Conservation (phyloP, 345 rosid genomes). For the Raphanus sativus region DNA sequence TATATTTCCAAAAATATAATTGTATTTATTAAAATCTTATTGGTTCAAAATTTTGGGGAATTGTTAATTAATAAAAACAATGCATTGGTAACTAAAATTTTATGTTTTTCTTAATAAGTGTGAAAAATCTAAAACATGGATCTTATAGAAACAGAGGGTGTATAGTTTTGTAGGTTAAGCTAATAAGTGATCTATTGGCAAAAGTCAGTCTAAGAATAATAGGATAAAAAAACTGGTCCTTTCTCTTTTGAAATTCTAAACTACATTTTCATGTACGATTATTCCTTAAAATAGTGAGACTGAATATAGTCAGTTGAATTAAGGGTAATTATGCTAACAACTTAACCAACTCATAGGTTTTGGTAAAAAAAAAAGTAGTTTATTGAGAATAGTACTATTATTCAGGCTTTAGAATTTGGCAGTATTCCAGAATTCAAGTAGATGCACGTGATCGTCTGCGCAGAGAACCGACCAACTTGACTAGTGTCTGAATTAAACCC, state of each 20-base stretch:
- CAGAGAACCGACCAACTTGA: constrained; percentile 36
- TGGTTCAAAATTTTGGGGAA: too few relatives aligned
- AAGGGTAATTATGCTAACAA: neutral
- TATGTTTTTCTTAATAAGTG: too few relatives aligned
- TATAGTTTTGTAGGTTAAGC: constrained; percentile 3
- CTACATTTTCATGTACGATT: neutral
- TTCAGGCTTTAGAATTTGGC: constrained; percentile 19
- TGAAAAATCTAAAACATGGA: too few relatives aligned
- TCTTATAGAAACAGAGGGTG: too few relatives aligned
- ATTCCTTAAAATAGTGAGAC: neutral
- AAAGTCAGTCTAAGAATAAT: neutral
- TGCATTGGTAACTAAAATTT: too few relatives aligned
- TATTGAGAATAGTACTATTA: constrained; percentile 6
- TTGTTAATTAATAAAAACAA: too few relatives aligned
- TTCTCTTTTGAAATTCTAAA: neutral
- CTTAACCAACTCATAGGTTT: neutral
- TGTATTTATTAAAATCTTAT: too few relatives aligned
- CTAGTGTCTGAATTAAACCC: constrained; percentile 26
- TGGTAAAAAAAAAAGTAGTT: neutral
- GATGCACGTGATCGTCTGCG: constrained; percentile 35
- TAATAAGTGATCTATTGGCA: neutral
- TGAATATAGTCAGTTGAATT: neutral
- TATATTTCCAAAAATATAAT: too few relatives aligned
- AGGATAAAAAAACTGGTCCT: neutral
- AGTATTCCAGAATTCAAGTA: constrained; percentile 28